A percentile compares a stretch with the other conserved stretches of the same genome.
Conservation (phyloP, 352 stramenopile species). For the Phytophthora colocasiae region DNA sequence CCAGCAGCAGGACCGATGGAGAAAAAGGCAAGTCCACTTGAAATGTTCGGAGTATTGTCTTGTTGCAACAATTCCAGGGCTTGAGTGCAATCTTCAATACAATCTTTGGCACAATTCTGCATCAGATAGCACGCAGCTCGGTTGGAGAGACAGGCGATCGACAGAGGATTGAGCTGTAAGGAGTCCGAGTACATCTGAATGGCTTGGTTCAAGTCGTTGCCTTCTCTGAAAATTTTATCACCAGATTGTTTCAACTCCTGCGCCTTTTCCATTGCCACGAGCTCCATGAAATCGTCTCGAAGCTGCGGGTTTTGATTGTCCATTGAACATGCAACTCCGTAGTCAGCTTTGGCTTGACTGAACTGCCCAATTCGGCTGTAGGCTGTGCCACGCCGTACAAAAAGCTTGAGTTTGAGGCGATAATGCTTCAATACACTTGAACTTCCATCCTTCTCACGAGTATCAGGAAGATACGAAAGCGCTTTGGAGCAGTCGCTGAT, state of each 20-base stretch:
- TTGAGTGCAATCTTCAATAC: slow-evolving; percentile 64
- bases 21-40: slow-evolving; percentile 60
- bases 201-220: slow-evolving; percentile 48
- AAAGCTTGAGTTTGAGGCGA: slow-evolving; percentile 78
- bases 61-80: slow-evolving; percentile 70
- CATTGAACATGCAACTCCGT: slow-evolving; percentile 79
- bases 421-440: slow-evolving; percentile 54
- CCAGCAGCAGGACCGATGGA: slow-evolving; percentile 58
- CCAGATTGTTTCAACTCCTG: slow-evolving; percentile 57
- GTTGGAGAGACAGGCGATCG: slow-evolving; percentile 80
- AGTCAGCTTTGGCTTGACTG: slow-evolving; percentile 78
- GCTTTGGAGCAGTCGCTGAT: slow-evolving; percentile 74
- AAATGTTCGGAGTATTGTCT: slow-evolving; percentile 4
- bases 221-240: slow-evolving; percentile 52
- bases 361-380: slow-evolving; percentile 69
- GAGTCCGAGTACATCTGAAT: slow-evolving; percentile 67
- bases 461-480: slow-evolving; percentile 73
- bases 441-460: slow-evolving; percentile 35
- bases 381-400: slow-evolving; percentile 74
- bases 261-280: slow-evolving; percentile 65
- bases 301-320: slow-evolving; percentile 74
- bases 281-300: slow-evolving; percentile 71
- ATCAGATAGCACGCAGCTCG: slow-evolving; percentile 73
- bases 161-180: slow-evolving; percentile 60
- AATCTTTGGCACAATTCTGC: slow-evolving; percentile 53